Base-by-base conservation (phyloP, 73 alveolate genomes). In the Paramecium tetraurelia region DNA sequence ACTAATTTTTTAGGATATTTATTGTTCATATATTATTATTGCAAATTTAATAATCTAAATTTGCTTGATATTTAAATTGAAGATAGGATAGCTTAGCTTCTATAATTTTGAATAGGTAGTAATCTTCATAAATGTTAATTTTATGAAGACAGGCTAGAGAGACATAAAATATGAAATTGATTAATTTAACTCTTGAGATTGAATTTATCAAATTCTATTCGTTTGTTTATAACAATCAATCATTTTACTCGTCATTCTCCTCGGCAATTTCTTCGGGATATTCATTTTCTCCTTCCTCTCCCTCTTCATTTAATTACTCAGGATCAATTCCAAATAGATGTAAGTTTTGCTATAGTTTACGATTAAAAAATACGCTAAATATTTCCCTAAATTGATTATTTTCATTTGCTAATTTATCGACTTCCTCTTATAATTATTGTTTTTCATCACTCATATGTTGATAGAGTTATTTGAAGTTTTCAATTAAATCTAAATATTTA, bases 301-400 rank as follows among this genome's bases (percentile, higher is more conserved):
- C 90, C 43, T 80, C 90, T 41, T 80, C 90, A 80, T 40, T 46
- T 44, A 80, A 10, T 80, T 80, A 48, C 12, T 80, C 57, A 3
- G 90, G 90, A 48, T 80, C 90, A 20, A 80, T 80, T 80, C 90
- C 90, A 80, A 80, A 80, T 14, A 80, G 16, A 22, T 80, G 90
- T 16, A 80, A 10, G 12, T 80, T 80, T 80, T 80, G 46, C 90
- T 80, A 80, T 8, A 4, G 43, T 4, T 29, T n/a, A 46, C 24
- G 12, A 76, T 41, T 10, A 35, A 38, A 5, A 24, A 7, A 43
- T 80, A 80, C 90, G 21, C 90, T 80, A 46, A 80, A 80, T 0
- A 80, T 80, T 41, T 80, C 90, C 48, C 90, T 80, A 16, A 80
- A 80, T 44, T 80, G 75, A 80, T 80, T 80, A 24, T 80, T 80